These are phyloP conservation scores for Talaromyces ruber DNA, from an alignment of 495 filamentous ascomycete species.

Conservation along the genomic window DNA sequence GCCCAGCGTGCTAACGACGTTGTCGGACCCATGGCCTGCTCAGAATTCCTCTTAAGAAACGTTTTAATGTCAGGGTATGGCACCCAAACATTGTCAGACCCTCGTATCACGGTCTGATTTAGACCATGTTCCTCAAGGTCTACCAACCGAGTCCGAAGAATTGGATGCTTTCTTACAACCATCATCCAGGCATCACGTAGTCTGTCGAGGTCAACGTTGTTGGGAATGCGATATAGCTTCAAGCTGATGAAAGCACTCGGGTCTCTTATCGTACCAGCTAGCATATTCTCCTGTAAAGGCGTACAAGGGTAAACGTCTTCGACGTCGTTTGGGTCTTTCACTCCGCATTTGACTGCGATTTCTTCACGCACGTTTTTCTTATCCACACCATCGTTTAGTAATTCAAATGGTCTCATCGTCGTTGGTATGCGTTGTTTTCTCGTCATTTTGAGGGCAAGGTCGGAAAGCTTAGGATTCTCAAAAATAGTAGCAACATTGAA, in stretches of 20 bases:
- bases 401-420: not conserved
- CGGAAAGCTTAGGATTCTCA: slow-evolving; percentile 7
- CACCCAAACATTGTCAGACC: not conserved
- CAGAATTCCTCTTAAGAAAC: not conserved
- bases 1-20: not conserved
- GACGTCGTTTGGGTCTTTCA: not conserved
- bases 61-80: not conserved
- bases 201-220: slow-evolving; percentile 25
- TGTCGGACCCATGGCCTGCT: not conserved
- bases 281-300: slow-evolving; percentile 27
- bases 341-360: not conserved
- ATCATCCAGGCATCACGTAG: slow-evolving; percentile 42
- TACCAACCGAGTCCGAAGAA: slow-evolving; percentile 33
- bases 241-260: slow-evolving; percentile 29
- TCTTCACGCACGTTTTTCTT: not conserved
- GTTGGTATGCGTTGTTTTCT: no score
- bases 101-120: slow-evolving; percentile 40
- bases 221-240: slow-evolving; percentile 23
- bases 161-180: slow-evolving; percentile 15
- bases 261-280: slow-evolving; percentile 32
- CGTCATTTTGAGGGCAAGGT: slow-evolving; percentile 6
- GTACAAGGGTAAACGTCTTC: slow-evolving; percentile 5
- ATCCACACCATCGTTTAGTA: not conserved
- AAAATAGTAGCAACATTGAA: slow-evolving; percentile 14
- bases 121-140: slow-evolving; percentile 28